phyloP scores from a whole-genome alignment of 148 eudicot genomes.

The Persicaria tinctoria region DNA sequence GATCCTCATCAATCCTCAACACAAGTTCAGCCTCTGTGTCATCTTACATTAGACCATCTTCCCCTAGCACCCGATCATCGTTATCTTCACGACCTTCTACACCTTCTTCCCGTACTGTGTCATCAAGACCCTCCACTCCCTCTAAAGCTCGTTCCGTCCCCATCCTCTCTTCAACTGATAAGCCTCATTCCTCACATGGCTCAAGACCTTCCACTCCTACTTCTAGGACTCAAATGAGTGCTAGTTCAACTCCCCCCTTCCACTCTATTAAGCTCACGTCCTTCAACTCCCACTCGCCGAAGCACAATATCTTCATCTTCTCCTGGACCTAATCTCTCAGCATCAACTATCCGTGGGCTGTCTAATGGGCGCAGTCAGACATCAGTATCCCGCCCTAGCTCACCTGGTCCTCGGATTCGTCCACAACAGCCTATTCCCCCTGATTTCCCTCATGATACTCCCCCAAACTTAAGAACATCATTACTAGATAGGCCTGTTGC shows the following conservation, averaged over 20 bases:
- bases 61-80: slow-evolving; percentile 71
- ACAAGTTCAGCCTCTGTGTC: slow-evolving; percentile 94
- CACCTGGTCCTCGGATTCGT: slow-evolving; percentile 73
- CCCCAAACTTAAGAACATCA: slow-evolving; percentile 81
- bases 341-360: slow-evolving; percentile 42
- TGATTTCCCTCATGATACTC: slow-evolving; percentile 82
- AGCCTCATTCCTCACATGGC: slow-evolving; percentile 45
- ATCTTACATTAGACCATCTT: slow-evolving; percentile 85
- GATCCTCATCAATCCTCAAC: slow-evolving; percentile 68
- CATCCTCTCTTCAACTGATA: slow-evolving; percentile 47
- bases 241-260: slow-evolving; percentile 46
- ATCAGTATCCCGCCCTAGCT: slow-evolving; percentile 81
- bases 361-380: slow-evolving; percentile 55
- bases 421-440: slow-evolving; percentile 62
- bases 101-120: slow-evolving; percentile 59
- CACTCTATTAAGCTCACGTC: slow-evolving; percentile 56
- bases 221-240: slow-evolving; percentile 63
- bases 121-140: slow-evolving; percentile 60
- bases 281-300: slow-evolving; percentile 89
- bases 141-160: slow-evolving; percentile 51
- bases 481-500: slow-evolving; percentile 90
- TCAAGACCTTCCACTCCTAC: slow-evolving; percentile 93
- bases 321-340: slow-evolving; percentile 35
- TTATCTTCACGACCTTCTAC: slow-evolving; percentile 73
- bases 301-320: slow-evolving; percentile 45